phyloP scores from a whole-genome alignment of 129 eudicot species.

The Solidago caesia region DNA sequence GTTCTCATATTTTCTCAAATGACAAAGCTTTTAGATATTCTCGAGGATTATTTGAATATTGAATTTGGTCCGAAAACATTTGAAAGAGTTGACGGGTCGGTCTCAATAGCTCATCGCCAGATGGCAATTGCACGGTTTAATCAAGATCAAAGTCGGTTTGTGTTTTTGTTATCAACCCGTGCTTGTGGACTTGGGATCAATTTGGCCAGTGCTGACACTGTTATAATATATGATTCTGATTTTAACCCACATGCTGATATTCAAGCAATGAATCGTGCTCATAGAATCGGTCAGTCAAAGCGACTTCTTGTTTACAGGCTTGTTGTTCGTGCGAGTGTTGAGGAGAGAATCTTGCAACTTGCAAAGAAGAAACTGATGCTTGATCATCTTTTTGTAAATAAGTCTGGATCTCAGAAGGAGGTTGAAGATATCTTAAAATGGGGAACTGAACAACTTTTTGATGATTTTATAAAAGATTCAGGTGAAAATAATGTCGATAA shows the following conservation, averaged over 20 bases:
- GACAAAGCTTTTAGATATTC: constrained; percentile 95
- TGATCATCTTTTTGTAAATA: constrained; percentile 91
- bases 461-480: constrained; percentile 58
- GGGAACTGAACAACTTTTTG: constrained; percentile 94
- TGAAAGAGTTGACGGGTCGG: constrained; percentile 98
- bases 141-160: constrained; percentile 88
- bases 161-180: constrained; percentile 80
- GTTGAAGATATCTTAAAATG: constrained; percentile 90
- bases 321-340: constrained; percentile 97
- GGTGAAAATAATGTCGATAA: constrained; percentile 42
- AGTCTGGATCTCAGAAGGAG: constrained; percentile 91
- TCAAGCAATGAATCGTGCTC: constrained; percentile 99
- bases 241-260: constrained; percentile 98
- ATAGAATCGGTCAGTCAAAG: constrained; percentile 90
- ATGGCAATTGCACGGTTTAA: constrained; percentile 87
- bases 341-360: constrained; percentile 94
- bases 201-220: constrained; percentile 96
- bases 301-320: constrained; percentile 92
- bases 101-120: constrained; percentile 88
- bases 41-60: constrained; percentile 79
- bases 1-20: constrained; percentile 94
- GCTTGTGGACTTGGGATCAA: constrained; percentile 98
- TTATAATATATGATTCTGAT: constrained; percentile 94
- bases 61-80: constrained; percentile 88
- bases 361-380: constrained; percentile 96